Base-by-base conservation (phyloP, 2,329 filamentous ascomycete species). In the Phyllosticta citrichinensis region DNA sequence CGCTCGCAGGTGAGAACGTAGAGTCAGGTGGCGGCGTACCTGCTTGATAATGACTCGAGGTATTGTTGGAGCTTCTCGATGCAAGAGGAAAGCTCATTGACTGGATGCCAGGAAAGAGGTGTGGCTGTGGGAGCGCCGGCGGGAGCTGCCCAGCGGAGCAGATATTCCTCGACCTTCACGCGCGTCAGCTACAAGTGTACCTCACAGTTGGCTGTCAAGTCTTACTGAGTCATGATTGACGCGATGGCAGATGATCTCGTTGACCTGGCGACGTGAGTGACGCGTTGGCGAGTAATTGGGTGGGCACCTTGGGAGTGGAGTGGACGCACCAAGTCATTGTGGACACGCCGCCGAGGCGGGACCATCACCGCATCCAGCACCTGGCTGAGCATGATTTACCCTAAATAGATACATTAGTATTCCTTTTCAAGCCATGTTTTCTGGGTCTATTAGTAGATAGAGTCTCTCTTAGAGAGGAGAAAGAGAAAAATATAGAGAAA, bases 31-130 rank as follows among this genome's bases (percentile, higher is more conserved):
- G 57, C n/a, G 47, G 56, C 20, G 35, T 14, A 58, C 66, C n/a
- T 53, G 60, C 33, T 67, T 64, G 14, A 25, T 19, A 2, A 57
- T 9, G 27, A 1, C 22, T 75, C 72, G 0, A 80, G 63, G 57
- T 80, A 79, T 1, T 67, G 66, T 57, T 80, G 78, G 0, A 80
- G 68, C 1, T 70, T 62, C 56, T 76, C 71, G 0, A 79, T 67
- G 40, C 73, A 75, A 5, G 66, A 56, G 0, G 63, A 62, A 0
- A 80, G 69, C 57, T 79, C 77, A 0, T 68, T 61, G 0, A 79
- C 35, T 1, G 63, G 50, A 58, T 80, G 78, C 78, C 78, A 80
- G 5, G 75, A 77, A 2, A 73, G 65, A 1, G 76, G 71, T 0
- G 71, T 64, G 11, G 57, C 65, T 3, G 62, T 60, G 2, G 57